Conservation (phyloP, 1,284 basidiomycete species). For the Papiliotrema terrestris region DNA sequence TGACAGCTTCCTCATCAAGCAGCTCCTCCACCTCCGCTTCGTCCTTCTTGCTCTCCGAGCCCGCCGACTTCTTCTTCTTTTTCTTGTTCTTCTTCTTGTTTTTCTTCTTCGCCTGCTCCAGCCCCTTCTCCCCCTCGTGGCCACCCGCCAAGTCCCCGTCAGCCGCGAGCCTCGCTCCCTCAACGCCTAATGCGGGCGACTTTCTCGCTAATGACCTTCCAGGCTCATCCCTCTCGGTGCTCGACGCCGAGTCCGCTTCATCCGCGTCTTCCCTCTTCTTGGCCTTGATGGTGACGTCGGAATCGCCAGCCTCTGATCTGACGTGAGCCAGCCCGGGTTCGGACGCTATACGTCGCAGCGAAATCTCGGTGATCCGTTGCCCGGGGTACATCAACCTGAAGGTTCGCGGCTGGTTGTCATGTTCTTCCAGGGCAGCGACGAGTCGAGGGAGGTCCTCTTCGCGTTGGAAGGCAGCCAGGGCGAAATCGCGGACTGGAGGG, state of each 20-base stretch:
- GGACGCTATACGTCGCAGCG: no score
- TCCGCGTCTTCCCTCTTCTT: not conserved
- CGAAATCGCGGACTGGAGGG: not conserved
- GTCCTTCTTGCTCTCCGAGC: not conserved
- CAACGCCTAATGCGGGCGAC: no score
- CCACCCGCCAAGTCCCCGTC: not conserved
- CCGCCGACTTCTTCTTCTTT: conserved; percentile 5
- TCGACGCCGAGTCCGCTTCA: not conserved
- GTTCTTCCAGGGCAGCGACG: not conserved
- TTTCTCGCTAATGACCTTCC: not conserved
- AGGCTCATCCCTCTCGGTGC: not conserved
- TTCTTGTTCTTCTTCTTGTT: conserved; percentile 9
- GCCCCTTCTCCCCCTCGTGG: not conserved
- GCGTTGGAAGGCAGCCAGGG: not conserved
- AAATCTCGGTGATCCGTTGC: not conserved
- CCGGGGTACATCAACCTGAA: not conserved
- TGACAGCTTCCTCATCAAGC: not conserved
- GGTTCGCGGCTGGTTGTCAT: not conserved
- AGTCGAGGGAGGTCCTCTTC: not conserved
- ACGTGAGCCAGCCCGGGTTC: not conserved
- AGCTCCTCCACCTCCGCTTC: not conserved
- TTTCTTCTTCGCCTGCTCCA: not conserved
- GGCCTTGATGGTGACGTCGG: not conserved
- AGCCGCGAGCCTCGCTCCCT: not conserved
- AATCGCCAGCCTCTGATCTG: not conserved